Conservation (phyloP, 2,329 filamentous ascomycete genomes). For the Fusarium heterosporum region DNA sequence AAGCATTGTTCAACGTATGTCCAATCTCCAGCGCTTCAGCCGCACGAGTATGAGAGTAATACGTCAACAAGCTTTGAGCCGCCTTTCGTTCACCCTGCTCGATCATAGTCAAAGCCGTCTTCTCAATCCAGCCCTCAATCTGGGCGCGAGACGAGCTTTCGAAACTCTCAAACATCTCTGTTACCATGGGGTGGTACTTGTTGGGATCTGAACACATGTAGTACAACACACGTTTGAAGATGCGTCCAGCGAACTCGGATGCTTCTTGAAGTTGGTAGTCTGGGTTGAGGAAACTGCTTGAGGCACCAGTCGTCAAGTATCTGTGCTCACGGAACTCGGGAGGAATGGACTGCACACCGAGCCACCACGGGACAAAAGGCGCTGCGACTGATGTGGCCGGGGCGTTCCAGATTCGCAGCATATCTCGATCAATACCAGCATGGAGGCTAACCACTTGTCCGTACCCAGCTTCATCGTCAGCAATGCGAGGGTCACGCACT, state of each 20-base stretch:
- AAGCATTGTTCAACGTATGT: constrained; percentile 28
- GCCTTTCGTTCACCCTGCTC: constrained; percentile 32
- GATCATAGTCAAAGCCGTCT: constrained; percentile 32
- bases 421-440: constrained; percentile 26
- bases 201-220: constrained; percentile 43
- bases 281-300: constrained; percentile 42
- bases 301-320: constrained; percentile 41
- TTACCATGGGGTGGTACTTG: constrained; percentile 34
- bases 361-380: constrained; percentile 43
- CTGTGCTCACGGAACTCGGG: constrained; percentile 40
- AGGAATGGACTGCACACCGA: constrained; percentile 36
- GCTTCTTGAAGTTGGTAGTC: constrained; percentile 43
- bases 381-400: constrained; percentile 35
- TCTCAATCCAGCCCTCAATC: constrained; percentile 38
- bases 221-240: constrained; percentile 40
- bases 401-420: constrained; percentile 42
- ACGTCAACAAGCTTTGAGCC: constrained; percentile 32
- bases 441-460: constrained; percentile 40
- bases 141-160: constrained; percentile 34
- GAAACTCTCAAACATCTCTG: constrained; percentile 24
- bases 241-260: constrained; percentile 37
- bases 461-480: constrained; percentile 42
- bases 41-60: constrained; percentile 40
- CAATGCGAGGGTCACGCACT: constrained; percentile 38
- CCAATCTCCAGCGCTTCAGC: constrained; percentile 38